Percentiles rank a stretch among this genome's conserved stretches.
Conservation (phyloP, 2,329 filamentous ascomycete species). For the Claviceps capensis region DNA sequence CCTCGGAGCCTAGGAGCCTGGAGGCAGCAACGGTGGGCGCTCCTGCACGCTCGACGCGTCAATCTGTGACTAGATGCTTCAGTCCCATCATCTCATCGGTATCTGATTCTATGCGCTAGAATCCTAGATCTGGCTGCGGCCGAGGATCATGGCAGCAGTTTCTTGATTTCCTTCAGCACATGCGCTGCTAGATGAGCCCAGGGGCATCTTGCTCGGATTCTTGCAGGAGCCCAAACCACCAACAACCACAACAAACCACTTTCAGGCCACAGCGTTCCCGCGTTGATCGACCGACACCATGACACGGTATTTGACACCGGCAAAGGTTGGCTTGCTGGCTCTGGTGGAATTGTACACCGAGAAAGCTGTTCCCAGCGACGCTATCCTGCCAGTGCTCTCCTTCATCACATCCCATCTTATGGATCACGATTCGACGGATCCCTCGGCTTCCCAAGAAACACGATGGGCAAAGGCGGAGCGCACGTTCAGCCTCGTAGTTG, state of each 20-base stretch:
- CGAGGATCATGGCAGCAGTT: neutral
- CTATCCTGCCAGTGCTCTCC: constrained; percentile 62
- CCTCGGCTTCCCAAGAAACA: constrained; percentile 13
- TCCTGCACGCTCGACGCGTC: neutral
- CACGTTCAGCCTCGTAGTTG: constrained; percentile 37
- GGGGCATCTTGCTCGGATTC: neutral
- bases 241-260: neutral
- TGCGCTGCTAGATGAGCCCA: neutral
- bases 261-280: neutral
- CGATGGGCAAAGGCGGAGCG: constrained; percentile 36
- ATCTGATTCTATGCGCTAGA: neutral
- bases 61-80: neutral
- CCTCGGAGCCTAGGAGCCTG: too few relatives aligned
- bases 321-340: constrained; percentile 70
- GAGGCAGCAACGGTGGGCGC: neutral
- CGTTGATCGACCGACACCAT: constrained; percentile 30
- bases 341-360: constrained; percentile 73
- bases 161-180: neutral
- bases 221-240: neutral
- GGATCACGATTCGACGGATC: constrained; percentile 24
- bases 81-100: too few relatives aligned
- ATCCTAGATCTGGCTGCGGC: neutral
- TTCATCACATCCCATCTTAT: constrained; percentile 64
- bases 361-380: constrained; percentile 50
- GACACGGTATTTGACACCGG: constrained; percentile 76